These are phyloP conservation scores for Schizophyllum commune DNA, from an alignment of 1,284 basidiomycete genomes.

Conservation along the genomic window DNA sequence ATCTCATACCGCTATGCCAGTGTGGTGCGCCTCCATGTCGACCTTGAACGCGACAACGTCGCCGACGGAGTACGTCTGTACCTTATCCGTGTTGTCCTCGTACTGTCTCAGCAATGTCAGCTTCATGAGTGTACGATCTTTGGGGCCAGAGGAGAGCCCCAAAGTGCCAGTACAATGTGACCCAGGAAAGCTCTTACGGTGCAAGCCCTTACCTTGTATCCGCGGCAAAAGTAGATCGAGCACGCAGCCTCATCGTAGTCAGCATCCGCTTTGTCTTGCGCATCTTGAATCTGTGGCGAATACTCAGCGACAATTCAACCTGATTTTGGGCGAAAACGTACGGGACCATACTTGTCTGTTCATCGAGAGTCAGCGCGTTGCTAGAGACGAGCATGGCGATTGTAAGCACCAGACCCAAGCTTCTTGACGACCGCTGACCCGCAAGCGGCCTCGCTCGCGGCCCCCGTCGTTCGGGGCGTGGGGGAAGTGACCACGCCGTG, in stretches of 20 bases:
- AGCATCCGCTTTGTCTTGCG: conserved; percentile 20
- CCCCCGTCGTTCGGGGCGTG: conserved; percentile 19
- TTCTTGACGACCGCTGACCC: conserved; percentile 22
- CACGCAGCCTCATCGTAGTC: conserved; percentile 25
- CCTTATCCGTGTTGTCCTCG: conserved; percentile 1
- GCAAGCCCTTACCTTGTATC: no score
- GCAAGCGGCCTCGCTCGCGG: conserved; percentile 21
- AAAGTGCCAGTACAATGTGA: no score
- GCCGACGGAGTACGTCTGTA: conserved; percentile 2
- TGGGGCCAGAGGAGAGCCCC: no score
- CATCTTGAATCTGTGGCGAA: conserved; percentile 24
- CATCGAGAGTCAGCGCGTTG: conserved; percentile 6
- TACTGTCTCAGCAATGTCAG: background rate
- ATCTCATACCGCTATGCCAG: background rate
- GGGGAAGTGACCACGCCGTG: conserved; percentile 25
- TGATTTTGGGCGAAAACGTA: conserved; percentile 12
- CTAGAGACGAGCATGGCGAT: conserved; percentile 7
- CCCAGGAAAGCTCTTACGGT: no score
- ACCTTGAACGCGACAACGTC: conserved; percentile 4
- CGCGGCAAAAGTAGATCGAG: conserved; percentile 28
- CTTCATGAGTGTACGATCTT: no score
- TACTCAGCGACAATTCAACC: no score
- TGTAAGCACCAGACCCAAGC: conserved; percentile 15
- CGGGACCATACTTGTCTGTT: conserved; percentile 20
- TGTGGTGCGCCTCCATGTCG: conserved; percentile 4